Evolutionary conservation across 805 yeast genomes (phyloP), one percentile per base, ranked within the genome.

Genomic region (Candida coquimbonensis): DNA sequence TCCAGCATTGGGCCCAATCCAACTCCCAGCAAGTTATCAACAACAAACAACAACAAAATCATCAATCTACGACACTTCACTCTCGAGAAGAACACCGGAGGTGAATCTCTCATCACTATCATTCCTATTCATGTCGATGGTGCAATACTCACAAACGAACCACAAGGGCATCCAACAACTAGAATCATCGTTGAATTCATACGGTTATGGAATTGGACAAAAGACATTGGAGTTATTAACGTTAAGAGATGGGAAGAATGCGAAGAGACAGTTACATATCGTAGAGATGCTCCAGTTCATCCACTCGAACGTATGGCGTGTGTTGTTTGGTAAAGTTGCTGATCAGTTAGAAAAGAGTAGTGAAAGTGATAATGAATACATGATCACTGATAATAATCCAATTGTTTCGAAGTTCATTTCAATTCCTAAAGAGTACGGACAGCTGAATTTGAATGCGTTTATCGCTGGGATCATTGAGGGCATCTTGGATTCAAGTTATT

Each of bases 381-480:
- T 51, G 63, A 84, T 88, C 49, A 80, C 79, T 16, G 96, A 88
- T 60, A 78, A 81, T 54, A 61, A 70, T 13, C 96, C 96, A 7
- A 54, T 85, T 39, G 70, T 87, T 36, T 73, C 86, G n/a, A 77
- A 76, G 54, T 88, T 73, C 58, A 78, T 88, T 11, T 78, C 86
- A 29, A 81, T 85, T 5, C 96, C 96, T 2, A 78, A 77, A 53
- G 95, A 88, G 52, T 80, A 83, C 58, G 81, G 85, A 11, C 81
- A 80, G 50, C 71, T 87, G 56, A 86, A 84, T 58, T 85, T 93
- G 57, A 81, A 83, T 14, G 90, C 96, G 0, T 86, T 84, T 59
- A 77, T 82, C 1, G 96, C 95, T 0, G 96, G 96, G 0, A 74
- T 88, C 14, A 73, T 87, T 36, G 96, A 88, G 61, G 95, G 95